These are phyloP conservation scores for Austroboletus novae-zelandiae DNA, from an alignment of 1,284 basidiomycete genomes.

Conservation along the genomic window DNA sequence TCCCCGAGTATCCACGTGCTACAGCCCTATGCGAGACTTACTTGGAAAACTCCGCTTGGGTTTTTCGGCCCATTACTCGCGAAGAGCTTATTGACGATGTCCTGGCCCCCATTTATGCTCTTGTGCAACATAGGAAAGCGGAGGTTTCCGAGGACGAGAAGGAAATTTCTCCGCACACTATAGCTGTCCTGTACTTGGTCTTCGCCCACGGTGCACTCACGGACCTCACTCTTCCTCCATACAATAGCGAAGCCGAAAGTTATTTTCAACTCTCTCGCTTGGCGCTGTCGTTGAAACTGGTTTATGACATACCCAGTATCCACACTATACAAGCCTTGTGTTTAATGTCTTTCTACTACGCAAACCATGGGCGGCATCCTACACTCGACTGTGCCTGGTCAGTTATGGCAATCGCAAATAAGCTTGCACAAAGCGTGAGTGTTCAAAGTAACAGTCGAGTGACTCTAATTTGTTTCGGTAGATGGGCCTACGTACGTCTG, in stretches of 20 bases:
- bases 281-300: conserved; percentile 54
- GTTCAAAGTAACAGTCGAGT: neutral
- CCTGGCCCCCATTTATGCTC: conserved; percentile 57
- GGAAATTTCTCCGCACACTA: conserved; percentile 48
- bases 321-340: conserved; percentile 60
- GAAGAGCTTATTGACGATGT: conserved; percentile 68
- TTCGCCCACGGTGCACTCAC: conserved; percentile 61
- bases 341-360: conserved; percentile 55
- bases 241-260: conserved; percentile 56
- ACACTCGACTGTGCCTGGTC: conserved; percentile 55
- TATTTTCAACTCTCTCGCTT: conserved; percentile 59
- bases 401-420: conserved; percentile 47
- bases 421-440: conserved; percentile 58
- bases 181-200: conserved; percentile 56
- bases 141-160: conserved; percentile 25
- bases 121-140: conserved; percentile 41
- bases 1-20: conserved; percentile 55
- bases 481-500: conserved; percentile 54
- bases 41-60: conserved; percentile 60
- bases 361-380: conserved; percentile 49
- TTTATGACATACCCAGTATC: conserved; percentile 62
- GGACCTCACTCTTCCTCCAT: conserved; percentile 60
- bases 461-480: conserved; percentile 25
- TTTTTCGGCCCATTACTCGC: conserved; percentile 56
- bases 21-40: conserved; percentile 68